Evolutionary conservation across 148 eudicot genomes (phyloP), one percentile per base, ranked within the genome.

Genomic region (Fagopyrum tataricum): DNA sequence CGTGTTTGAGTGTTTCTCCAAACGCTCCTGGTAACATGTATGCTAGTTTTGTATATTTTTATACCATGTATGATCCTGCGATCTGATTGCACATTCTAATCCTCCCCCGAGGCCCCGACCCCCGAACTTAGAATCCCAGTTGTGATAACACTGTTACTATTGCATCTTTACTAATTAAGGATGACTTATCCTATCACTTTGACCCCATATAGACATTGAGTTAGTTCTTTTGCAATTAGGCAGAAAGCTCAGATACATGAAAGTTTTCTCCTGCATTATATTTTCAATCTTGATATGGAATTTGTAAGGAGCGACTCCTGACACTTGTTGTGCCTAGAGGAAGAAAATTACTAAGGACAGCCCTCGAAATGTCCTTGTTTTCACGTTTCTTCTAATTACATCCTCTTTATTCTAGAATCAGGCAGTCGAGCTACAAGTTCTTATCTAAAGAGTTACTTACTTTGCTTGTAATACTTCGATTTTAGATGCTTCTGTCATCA

Each of bases 391-490:
- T 56, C 13, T 56, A 7, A 56, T 56, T 20, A 4, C 62, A 7
- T 2, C 26, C 26, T 56, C 11, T 20, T 31, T 56, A 18, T 56
- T n/a, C 5, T 56, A 8, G 62, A 20, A 24, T n/a, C n/a, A n/a
- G n/a, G n/a, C n/a, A n/a, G n/a, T 56, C 23, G 31, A 56, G 58
- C 21, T 52, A 52, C 59, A 58, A 58, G 64, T 58, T 58, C 12
- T 1, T 58, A 8, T 13, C 23, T 55, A 55, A 55, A 18, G 61
- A 55, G 61, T 26, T 55, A 10, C 61, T 20, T 5, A 55, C 26
- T 55, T 58, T 9, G 9, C 37, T 0, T 58, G 31, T 58, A 11
- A 11, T 58, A 18, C 7, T n/a, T 12, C 20, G 7, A n/a, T 23
- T 58, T 58, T 58, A 23, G 31, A 21, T 58, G 37, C 64, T 58